Conservation (phyloP, 129 eudicot genomes). For the Artemisia annua region DNA sequence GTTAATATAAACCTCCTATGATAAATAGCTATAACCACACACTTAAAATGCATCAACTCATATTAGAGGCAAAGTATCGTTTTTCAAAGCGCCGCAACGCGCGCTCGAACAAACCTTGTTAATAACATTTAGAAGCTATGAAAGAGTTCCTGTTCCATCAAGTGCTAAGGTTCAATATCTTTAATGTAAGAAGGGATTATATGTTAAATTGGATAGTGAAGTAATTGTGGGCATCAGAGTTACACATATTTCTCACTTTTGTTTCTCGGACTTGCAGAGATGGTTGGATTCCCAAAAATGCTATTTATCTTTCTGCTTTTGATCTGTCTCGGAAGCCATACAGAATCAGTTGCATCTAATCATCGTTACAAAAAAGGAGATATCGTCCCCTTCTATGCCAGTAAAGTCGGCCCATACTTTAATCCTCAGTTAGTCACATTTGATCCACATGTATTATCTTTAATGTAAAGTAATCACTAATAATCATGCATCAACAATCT, state of each 20-base stretch:
- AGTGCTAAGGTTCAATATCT: no score
- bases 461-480: neutral
- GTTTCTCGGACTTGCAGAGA: constrained; percentile 3
- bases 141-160: no score
- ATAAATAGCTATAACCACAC: no score
- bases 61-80: no score
- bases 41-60: no score
- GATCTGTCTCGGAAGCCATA: constrained; percentile 28
- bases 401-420: constrained; percentile 35
- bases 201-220: neutral
- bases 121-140: no score
- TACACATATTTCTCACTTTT: neutral
- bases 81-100: no score
- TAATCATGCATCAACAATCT: neutral
- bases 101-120: no score
- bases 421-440: constrained; percentile 31
- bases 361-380: constrained; percentile 42
- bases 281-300: constrained; percentile 18
- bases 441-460: neutral
- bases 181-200: no score
- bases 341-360: constrained; percentile 32
- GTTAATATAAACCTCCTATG: no score
- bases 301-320: constrained; percentile 14
- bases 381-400: constrained; percentile 44
- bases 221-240: neutral